Evolutionary conservation across 148 eudicot genomes (phyloP).

Genomic region (Fagopyrum esculentum): DNA sequence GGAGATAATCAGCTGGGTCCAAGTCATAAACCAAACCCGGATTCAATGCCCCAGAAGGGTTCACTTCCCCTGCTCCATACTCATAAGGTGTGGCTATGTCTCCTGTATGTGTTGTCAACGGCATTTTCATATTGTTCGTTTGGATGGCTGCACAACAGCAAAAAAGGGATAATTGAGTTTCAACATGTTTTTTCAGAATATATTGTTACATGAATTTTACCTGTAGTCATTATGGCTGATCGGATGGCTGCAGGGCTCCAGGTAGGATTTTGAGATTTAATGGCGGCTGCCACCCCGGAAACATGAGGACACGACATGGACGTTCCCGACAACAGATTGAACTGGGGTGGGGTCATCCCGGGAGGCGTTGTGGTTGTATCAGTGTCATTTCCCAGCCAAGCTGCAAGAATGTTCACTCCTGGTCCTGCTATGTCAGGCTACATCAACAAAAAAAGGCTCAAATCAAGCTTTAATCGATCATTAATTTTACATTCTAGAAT

Average conservation of each 20-base stretch:
- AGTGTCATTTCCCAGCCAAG: slow-evolving; percentile 52
- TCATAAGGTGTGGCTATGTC: slow-evolving; percentile 57
- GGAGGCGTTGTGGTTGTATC: slow-evolving; percentile 21
- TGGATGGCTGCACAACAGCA: slow-evolving; percentile 39
- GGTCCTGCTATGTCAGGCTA: slow-evolving; percentile 84
- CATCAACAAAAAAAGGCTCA: background rate
- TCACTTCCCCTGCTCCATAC: slow-evolving; percentile 69
- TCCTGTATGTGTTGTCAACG: slow-evolving; percentile 38
- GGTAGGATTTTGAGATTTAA: slow-evolving; percentile 51
- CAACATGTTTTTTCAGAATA: background rate
- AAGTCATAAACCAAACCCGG: slow-evolving; percentile 65
- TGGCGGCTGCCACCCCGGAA: slow-evolving; percentile 50
- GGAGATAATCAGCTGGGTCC: slow-evolving; percentile 37
- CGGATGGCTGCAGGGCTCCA: slow-evolving; percentile 65
- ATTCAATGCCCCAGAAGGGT: slow-evolving; percentile 35
- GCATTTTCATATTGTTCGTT: slow-evolving; percentile 36
- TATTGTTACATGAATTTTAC: slow-evolving; percentile 14
- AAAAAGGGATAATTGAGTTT: too few relatives aligned
- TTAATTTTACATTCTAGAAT: background rate
- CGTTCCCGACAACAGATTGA: slow-evolving; percentile 54
- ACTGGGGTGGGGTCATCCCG: slow-evolving; percentile 35
- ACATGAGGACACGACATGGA: slow-evolving; percentile 83
- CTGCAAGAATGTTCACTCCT: slow-evolving; percentile 71
- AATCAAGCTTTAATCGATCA: background rate
- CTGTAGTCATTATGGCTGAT: slow-evolving; percentile 83